A percentile compares a stretch with the other conserved stretches of the same genome.
These are phyloP conservation scores for Rhizopogon vesiculosus DNA, from an alignment of 768 basidiomycete species.

Conservation along the genomic window DNA sequence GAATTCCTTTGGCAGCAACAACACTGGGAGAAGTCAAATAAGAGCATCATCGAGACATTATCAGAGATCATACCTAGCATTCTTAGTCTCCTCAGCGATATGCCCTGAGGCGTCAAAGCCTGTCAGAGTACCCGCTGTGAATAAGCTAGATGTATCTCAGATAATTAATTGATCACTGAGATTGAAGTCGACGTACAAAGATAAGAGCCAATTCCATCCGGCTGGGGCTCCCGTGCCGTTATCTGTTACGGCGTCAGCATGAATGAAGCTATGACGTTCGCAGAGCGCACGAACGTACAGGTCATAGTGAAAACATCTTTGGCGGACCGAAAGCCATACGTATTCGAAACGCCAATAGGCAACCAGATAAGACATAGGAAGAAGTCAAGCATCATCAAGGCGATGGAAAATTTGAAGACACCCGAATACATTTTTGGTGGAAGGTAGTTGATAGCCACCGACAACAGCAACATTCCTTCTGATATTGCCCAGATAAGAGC, in stretches of 20 bases:
- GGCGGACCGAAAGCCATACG: constrained; percentile 84
- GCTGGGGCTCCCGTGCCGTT: constrained; percentile 86
- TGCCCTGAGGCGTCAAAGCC: constrained; percentile 91
- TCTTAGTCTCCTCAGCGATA: constrained; percentile 85
- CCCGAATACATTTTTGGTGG: constrained; percentile 70
- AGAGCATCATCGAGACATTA: background rate
- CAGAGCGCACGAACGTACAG: constrained; percentile 52
- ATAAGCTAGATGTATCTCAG: constrained; percentile 62
- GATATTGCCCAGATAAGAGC: constrained; percentile 82
- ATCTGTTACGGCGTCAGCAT: constrained; percentile 37
- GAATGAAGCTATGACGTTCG: background rate
- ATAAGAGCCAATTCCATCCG: constrained; percentile 90
- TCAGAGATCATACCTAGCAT: constrained; percentile 47
- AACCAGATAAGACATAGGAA: constrained; percentile 88
- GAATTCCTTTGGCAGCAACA: constrained; percentile 77
- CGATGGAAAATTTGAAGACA: constrained; percentile 74
- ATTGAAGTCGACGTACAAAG: constrained; percentile 50
- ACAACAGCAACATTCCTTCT: constrained; percentile 62
- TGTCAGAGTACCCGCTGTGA: constrained; percentile 82
- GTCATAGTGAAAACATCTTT: constrained; percentile 81
- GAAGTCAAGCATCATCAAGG: constrained; percentile 81
- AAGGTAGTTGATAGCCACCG: constrained; percentile 82
- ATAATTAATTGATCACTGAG: background rate
- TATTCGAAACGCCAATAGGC: constrained; percentile 83
- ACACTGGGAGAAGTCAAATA: constrained; percentile 38